These are phyloP conservation scores for Aspergillus affinis DNA, from an alignment of 495 filamentous ascomycete genomes.

Conservation along the genomic window DNA sequence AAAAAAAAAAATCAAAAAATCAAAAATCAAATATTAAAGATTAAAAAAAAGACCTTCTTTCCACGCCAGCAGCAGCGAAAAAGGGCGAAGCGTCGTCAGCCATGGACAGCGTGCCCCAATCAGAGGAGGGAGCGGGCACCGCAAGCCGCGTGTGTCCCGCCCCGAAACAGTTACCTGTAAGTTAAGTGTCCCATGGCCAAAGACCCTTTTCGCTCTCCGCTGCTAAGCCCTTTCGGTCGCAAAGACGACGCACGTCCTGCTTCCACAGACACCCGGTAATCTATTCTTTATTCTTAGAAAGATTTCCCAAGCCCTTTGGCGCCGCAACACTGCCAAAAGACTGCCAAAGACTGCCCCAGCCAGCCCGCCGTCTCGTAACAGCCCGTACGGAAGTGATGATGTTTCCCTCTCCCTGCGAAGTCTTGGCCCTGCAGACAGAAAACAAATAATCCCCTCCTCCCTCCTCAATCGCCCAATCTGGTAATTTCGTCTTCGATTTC, in stretches of 20 bases:
- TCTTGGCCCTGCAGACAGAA: not conserved
- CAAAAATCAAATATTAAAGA: conserved; percentile 10
- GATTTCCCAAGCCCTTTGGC: too few relatives aligned
- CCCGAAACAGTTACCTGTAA: conserved; percentile 27
- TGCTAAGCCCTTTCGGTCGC: conserved; percentile 12
- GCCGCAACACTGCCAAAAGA: too few relatives aligned
- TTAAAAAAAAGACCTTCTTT: conserved; percentile 17
- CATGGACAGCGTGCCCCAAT: conserved; percentile 38
- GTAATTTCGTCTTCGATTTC: not conserved
- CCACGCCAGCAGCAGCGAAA: conserved; percentile 26
- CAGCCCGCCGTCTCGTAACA: not conserved
- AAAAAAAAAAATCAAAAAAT: conserved; percentile 1
- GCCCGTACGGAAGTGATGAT: not conserved
- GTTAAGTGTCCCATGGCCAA: conserved; percentile 28
- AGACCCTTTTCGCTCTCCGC: conserved; percentile 26
- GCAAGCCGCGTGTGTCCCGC: conserved; percentile 48
- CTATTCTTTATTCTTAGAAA: too few relatives aligned
- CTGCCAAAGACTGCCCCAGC: too few relatives aligned
- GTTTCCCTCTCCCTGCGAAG: not conserved
- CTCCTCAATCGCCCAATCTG: not conserved
- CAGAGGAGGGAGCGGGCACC: too few relatives aligned
- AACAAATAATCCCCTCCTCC: not conserved
- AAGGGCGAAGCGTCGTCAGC: conserved; percentile 49
- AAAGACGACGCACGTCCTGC: conserved; percentile 1
- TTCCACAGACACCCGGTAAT: not conserved